Conservation (phyloP, 2,329 filamentous ascomycete genomes). For the Plectosphaerella cucumerina region DNA sequence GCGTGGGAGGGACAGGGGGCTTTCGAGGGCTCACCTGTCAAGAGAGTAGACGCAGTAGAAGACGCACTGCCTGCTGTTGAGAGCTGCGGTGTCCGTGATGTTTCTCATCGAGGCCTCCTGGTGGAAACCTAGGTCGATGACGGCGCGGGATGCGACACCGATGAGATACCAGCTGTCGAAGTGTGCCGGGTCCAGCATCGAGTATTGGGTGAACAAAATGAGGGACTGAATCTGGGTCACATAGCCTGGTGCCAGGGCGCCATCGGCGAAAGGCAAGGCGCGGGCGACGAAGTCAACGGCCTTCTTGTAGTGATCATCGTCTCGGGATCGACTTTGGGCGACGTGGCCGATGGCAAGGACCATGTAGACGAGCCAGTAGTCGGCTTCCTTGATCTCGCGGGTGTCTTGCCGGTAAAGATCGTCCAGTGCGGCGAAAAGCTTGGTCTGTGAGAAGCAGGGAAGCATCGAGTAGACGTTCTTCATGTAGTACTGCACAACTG, state of each 20-base stretch:
- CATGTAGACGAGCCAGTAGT: slow-evolving; percentile 86
- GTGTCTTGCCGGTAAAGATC: slow-evolving; percentile 72
- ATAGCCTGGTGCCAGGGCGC: slow-evolving; percentile 80
- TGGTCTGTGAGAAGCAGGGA: slow-evolving; percentile 78
- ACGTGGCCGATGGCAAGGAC: slow-evolving; percentile 79
- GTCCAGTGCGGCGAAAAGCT: slow-evolving; percentile 73
- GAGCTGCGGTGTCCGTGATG: slow-evolving; percentile 59
- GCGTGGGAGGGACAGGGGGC: too few relatives aligned
- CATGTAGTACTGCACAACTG: slow-evolving; percentile 78
- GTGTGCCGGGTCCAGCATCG: slow-evolving; percentile 82
- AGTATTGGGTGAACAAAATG: slow-evolving; percentile 80
- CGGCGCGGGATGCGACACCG: slow-evolving; percentile 81
- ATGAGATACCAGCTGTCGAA: slow-evolving; percentile 95
- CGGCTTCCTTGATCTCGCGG: slow-evolving; percentile 59
- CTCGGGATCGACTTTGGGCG: slow-evolving; percentile 65
- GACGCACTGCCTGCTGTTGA: slow-evolving; percentile 76
- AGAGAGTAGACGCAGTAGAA: slow-evolving; percentile 90
- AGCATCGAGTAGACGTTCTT: slow-evolving; percentile 75
- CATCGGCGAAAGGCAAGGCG: slow-evolving; percentile 74
- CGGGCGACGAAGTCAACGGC: slow-evolving; percentile 53
- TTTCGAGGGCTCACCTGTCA: slow-evolving; percentile 59
- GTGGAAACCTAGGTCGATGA: slow-evolving; percentile 87
- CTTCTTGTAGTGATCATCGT: slow-evolving; percentile 57
- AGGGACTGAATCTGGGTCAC: slow-evolving; percentile 83
- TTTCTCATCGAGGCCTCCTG: slow-evolving; percentile 79